These are phyloP conservation scores for Polyporus tsugae DNA, from an alignment of 1,284 basidiomycete species.

Conservation along the genomic window DNA sequence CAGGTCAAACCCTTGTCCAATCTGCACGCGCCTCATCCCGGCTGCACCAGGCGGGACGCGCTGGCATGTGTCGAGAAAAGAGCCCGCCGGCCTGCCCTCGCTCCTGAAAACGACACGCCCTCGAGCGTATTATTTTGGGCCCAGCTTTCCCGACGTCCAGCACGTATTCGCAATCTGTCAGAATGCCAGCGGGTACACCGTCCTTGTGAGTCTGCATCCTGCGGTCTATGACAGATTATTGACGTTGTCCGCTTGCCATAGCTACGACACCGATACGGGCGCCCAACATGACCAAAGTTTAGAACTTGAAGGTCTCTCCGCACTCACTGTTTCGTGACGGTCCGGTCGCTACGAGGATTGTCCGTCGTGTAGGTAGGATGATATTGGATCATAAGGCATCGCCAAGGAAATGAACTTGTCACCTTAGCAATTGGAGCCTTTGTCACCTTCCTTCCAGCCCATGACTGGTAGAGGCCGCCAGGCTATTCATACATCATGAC, in stretches of 20 bases:
- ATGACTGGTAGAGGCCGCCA: no score
- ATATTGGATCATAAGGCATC: no score
- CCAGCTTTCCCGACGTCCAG: background rate
- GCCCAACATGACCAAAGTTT: background rate
- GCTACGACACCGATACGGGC: background rate
- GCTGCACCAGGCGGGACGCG: background rate
- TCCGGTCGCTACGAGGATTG: background rate
- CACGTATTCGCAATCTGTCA: background rate
- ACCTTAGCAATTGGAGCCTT: no score
- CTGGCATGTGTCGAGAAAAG: background rate
- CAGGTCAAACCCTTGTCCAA: background rate
- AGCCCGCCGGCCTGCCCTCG: background rate
- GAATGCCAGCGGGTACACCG: background rate
- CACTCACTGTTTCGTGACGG: background rate
- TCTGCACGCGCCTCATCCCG: background rate
- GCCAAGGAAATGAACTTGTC: no score
- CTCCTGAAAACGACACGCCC: background rate
- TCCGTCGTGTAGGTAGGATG: background rate
- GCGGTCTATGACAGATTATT: background rate
- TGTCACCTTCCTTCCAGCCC: no score
- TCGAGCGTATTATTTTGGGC: background rate
- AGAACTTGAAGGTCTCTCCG: background rate
- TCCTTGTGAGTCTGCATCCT: background rate
- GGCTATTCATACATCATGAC: no score
- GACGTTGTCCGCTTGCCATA: background rate